Base-by-base conservation (phyloP, 768 basidiomycete species). In the Calocera viscosa region DNA sequence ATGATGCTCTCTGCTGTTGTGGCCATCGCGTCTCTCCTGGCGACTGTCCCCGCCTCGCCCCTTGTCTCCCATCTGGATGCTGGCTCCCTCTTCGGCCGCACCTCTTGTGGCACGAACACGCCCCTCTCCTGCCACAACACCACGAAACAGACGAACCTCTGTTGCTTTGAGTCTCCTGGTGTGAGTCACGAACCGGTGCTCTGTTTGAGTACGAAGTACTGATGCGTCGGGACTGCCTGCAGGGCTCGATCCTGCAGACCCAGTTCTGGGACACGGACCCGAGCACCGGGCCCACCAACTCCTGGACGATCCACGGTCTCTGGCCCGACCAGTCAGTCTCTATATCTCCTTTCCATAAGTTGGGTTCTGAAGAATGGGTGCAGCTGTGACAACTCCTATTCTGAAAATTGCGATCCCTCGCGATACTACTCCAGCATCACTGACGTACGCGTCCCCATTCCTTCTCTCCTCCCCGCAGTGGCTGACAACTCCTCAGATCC, bases 251-350 rank as follows among this genome's bases (percentile, higher is more conserved):
- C 33, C 71, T 86, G 68, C 85, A 86, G 68, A 81, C 82, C 0
- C 83, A 83, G 84, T 87, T 89, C 75, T 90, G 88, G 87, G 87
- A 89, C 69, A 86, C 84, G 1, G 71, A 83, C 60, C 83, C 86
- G 0, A 74, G 81, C 1, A 84, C 83, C 22, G 87, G 88, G 12
- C 88, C 88, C 3, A 74, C 73, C 11, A 70, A 86, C 71, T 85
- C 84, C 71, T 90, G 88, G 87, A 90, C 87, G 0, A 85, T 89
- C 67, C 88, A 88, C 65, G 86, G 88, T 84, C 77, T 87, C 43
- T 88, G 86, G 87, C 84, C 85, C 2, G 86, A 86, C 70, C 75
- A 83, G 84, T 85, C 69, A 64, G 80, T 75, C 53, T 2, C 3
- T 41, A n/a, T 67, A 2, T 22, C 30, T 47, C 17, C 8, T n/a